Base-by-base conservation (phyloP, 75 land plant genomes). In the Cunninghamia lanceolata region DNA sequence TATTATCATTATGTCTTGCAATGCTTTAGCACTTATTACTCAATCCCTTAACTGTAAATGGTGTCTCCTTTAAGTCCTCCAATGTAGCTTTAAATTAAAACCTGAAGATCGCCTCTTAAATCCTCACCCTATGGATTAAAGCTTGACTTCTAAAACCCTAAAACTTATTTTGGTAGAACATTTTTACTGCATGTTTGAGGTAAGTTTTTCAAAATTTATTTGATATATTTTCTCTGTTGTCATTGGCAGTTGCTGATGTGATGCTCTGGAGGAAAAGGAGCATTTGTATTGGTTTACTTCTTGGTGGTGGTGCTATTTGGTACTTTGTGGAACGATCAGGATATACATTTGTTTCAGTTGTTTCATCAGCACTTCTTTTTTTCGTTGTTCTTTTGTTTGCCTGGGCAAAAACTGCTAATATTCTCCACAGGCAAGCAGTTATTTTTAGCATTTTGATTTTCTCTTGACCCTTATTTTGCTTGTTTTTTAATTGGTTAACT, bases 331-430 rank as follows among this genome's bases (percentile, higher is more conserved):
- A 91, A 85, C 36, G 81, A 54, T 87, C 91, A 0, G 89, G 87
- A 50, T 89, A 91, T 85, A 91, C 89, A 4, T 40, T 87, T n/a
- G 2, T 89, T 9, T 50, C 92, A n/a, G 32, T 91, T 10, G 40
- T 91, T 35, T 85, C 87, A 36, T 89, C 88, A 50, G 36, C 84
- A 42, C 91, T 91, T 11, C 85, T 91, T 28, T 28, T 89, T 59
- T 32, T 85, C 50, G 78, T 91, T 14, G 85, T 83, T 5, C 77
- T 91, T 59, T 82, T 91, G 52, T 91, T 91, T 85, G 59, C 88
- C 28, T 91, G 92, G 92, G 63, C 91, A 45, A 91, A 91, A 87
- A 83, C 84, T 28, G 91, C 92, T 2, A 36, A 52, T 36, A 89
- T 91, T 70, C 75, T 91, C n/a, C 85, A 89, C 40, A 87, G 92